These are phyloP conservation scores for Hypoxylon lenormandii DNA, from an alignment of 495 filamentous ascomycete species.

Conservation along the genomic window DNA sequence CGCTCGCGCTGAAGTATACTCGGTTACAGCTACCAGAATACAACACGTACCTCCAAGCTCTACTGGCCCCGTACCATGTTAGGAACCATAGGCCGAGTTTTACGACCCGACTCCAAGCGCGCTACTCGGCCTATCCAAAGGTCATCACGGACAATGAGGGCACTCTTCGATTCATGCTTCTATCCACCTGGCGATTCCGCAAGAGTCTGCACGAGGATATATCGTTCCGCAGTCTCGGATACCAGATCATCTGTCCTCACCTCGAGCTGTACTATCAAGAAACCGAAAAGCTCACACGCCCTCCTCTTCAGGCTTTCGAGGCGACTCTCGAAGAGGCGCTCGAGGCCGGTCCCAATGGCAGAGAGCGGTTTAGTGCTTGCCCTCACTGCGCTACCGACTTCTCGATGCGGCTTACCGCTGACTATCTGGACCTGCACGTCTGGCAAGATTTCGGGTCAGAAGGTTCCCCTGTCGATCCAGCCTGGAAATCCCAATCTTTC, in stretches of 20 bases:
- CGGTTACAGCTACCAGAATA: neutral
- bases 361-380: constrained; percentile 13
- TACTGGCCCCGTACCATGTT: constrained; percentile 1
- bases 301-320: neutral
- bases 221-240: constrained; percentile 13
- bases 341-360: neutral
- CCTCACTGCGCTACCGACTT: constrained; percentile 24
- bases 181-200: constrained; percentile 1
- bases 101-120: neutral
- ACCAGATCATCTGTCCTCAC: constrained; percentile 26
- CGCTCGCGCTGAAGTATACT: constrained; percentile 32
- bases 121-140: constrained; percentile 15
- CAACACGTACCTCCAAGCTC: neutral
- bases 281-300: too few species aligned
- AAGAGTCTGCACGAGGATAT: neutral
- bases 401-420: neutral
- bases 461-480: constrained; percentile 19
- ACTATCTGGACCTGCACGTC: neutral
- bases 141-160: neutral
- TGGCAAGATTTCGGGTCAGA: constrained; percentile 36
- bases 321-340: neutral
- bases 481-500: constrained; percentile 2
- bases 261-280: neutral
- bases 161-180: constrained; percentile 13
- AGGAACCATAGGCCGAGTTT: neutral